Evolutionary conservation across 352 stramenopile species (phyloP), one percentile per base, ranked within the genome.

Genomic region (Pythium rhizo-oryzae): DNA sequence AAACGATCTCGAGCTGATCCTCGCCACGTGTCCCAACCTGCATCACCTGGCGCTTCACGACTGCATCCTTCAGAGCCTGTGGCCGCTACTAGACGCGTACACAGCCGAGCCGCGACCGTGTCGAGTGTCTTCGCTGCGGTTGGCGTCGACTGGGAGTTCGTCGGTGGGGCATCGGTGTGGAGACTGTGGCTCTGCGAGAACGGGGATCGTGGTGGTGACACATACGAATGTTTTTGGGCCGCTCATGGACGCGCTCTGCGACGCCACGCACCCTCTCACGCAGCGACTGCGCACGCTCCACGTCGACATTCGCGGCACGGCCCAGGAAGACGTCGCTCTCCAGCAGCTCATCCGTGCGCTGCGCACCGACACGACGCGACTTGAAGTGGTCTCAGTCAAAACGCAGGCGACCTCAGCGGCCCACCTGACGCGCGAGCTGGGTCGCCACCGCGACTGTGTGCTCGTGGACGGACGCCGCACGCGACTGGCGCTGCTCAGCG

Each of bases 81-180:
- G 59, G 59, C 47, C 59, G 9, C 46, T 65, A 30, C 13, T 57
- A 18, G 59, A 57, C 7, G 59, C 59, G 46, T 65, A 65, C 59
- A 13, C 15, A 4, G 18, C 15, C 15, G 30, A 52, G 4, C 7
- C 7, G 23, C 54, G 25, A 19, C 43, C 30, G 43, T 65, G 59
- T 37, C 46, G 59, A 8, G 47, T 65, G 21, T 56, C 59, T 11
- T 57, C 59, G 44, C 58, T 65, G 4, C 7, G 35, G 2, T 15
- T 65, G n/a, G 46, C 46, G 25, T 57, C 58, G 2, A 44, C 33
- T 16, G 58, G 47, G n/a, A 62, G n/a, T 37, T 13, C 23, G 23
- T 37, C 15, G 41, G 41, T n/a, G 41, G 24, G 24, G 24, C 46
- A 30, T 30, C 19, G 28, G n/a, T 37, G 24, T 35, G 49, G 6